Conservation (phyloP, 805 yeast genomes). For the Teunomyces aglyptinius region DNA sequence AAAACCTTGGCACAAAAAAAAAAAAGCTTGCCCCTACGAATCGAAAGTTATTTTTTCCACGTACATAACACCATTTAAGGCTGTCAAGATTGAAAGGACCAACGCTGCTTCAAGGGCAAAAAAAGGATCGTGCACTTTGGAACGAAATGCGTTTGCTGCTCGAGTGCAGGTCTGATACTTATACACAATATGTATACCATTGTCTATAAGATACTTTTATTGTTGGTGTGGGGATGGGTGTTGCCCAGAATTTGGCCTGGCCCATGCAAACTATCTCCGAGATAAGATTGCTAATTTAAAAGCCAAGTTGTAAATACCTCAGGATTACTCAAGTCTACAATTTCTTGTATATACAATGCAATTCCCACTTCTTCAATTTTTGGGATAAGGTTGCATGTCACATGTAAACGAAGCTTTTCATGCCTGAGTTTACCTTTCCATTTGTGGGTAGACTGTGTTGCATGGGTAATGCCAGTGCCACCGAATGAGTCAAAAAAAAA, state of each 20-base stretch:
- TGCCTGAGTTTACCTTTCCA: not conserved
- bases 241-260: not conserved
- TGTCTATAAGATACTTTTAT: not conserved
- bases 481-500: not conserved
- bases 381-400: not conserved
- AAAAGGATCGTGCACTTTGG: no score
- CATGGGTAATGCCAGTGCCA: not conserved
- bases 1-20: constrained; percentile 1
- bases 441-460: not conserved
- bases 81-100: not conserved
- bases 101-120: not conserved
- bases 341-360: not conserved
- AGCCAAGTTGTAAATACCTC: not conserved
- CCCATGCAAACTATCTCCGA: not conserved
- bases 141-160: no score
- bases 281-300: constrained; percentile 1
- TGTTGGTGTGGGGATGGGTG: not conserved
- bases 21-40: constrained; percentile 1
- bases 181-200: not conserved
- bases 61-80: not conserved
- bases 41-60: not conserved
- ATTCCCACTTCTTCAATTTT: not conserved
- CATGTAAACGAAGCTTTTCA: not conserved
- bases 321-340: not conserved
- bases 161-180: no score